These are phyloP conservation scores for Melanogaster broomeanus DNA, from an alignment of 768 basidiomycete genomes.

Conservation along the genomic window DNA sequence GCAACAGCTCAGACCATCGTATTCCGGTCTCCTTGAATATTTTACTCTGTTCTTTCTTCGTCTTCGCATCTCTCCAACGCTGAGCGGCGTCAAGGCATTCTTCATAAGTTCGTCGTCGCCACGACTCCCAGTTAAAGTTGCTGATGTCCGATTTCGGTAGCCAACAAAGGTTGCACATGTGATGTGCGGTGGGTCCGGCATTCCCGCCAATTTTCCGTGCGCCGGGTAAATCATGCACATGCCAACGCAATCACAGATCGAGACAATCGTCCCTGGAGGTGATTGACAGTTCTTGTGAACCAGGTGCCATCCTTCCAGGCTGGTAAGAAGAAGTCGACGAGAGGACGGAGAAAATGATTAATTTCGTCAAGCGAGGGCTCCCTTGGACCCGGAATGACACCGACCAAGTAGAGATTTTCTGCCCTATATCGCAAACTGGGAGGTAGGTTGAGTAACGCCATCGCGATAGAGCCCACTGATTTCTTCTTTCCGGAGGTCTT, in stretches of 20 bases:
- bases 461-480: conserved; percentile 10
- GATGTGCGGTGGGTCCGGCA: too few relatives aligned
- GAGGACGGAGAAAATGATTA: conserved; percentile 34
- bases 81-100: conserved; percentile 20
- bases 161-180: too few relatives aligned
- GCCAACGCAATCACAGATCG: conserved; percentile 31
- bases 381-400: conserved; percentile 37
- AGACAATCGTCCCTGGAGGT: conserved; percentile 31
- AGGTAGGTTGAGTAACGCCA: conserved; percentile 26
- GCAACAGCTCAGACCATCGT: too few relatives aligned
- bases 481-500: conserved; percentile 17
- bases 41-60: conserved; percentile 5
- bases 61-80: conserved; percentile 14
- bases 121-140: conserved; percentile 25
- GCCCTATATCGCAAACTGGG: conserved; percentile 8
- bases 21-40: conserved; percentile 23
- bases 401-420: conserved; percentile 40
- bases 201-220: too few relatives aligned
- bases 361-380: conserved; percentile 33
- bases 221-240: too few relatives aligned
- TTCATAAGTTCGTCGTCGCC: too few relatives aligned
- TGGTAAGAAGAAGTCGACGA: conserved; percentile 34
- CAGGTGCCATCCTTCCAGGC: conserved; percentile 33
- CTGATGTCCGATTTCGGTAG: conserved; percentile 12
- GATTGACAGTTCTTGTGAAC: too few relatives aligned